Percentiles rank a stretch among this genome's conserved stretches.
Conservation (phyloP, 306 rosid genomes). For the Dryas octopetala region DNA sequence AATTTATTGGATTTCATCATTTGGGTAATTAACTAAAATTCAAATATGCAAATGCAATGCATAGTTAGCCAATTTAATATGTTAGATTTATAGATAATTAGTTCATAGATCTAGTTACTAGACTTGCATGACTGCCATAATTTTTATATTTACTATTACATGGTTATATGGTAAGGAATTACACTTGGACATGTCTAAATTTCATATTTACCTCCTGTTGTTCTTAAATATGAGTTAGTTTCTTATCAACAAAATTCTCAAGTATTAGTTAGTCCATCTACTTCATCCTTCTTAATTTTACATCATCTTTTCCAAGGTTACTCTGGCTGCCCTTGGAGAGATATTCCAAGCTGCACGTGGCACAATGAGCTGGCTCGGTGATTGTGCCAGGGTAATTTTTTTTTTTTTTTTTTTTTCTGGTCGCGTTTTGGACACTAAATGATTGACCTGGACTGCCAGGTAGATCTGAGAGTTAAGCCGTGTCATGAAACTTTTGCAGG, state of each 20-base stretch:
- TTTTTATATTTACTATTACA: not conserved
- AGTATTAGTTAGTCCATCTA: not conserved
- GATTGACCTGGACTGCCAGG: slow-evolving; percentile 9
- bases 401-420: slow-evolving; percentile 3
- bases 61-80: not conserved
- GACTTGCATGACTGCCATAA: not conserved
- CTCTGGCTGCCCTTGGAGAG: slow-evolving; percentile 90
- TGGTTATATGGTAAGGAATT: not conserved
- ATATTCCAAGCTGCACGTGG: slow-evolving; percentile 87
- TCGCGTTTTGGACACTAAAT: slow-evolving; percentile 14
- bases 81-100: not conserved
- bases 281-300: slow-evolving; percentile 7
- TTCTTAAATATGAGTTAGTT: slow-evolving; percentile 4
- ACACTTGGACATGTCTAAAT: not conserved
- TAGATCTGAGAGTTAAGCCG: slow-evolving; percentile 15
- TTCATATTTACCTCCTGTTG: not conserved
- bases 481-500: slow-evolving; percentile 42
- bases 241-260: not conserved
- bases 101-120: not conserved
- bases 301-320: slow-evolving; percentile 49
- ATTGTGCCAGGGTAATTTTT: slow-evolving; percentile 68
- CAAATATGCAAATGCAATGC: not conserved
- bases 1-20: slow-evolving; percentile 15
- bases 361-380: slow-evolving; percentile 88
- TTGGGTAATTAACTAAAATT: not conserved